Conservation (phyloP, 805 yeast genomes). For the Novakomyces olei region DNA sequence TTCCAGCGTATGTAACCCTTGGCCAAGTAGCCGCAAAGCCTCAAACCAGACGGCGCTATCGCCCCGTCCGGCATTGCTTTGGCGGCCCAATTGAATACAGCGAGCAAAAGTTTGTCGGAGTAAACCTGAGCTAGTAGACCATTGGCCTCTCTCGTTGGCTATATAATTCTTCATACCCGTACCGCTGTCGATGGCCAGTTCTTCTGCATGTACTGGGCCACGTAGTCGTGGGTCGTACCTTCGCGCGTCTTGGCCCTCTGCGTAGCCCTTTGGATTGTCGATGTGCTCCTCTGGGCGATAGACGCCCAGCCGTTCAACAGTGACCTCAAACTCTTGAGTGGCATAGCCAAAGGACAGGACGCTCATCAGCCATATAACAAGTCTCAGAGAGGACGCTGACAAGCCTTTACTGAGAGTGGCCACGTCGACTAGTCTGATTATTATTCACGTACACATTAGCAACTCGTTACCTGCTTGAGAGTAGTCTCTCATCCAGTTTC, state of each 20-base stretch:
- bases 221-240: conserved; percentile 9
- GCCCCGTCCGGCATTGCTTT: conserved; percentile 4
- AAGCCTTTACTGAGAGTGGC: conserved; percentile 10
- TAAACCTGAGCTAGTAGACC: conserved; percentile 10
- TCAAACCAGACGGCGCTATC: conserved; percentile 8
- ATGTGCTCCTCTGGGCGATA: conserved; percentile 13
- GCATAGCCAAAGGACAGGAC: conserved; percentile 12
- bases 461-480: conserved; percentile 11
- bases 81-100: conserved; percentile 10
- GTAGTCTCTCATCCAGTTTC: conserved; percentile 13
- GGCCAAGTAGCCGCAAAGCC: conserved; percentile 11
- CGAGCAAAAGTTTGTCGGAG: conserved; percentile 9
- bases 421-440: conserved; percentile 9
- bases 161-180: conserved; percentile 13
- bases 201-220: conserved; percentile 10
- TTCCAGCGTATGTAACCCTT: conserved; percentile 12
- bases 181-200: conserved; percentile 10
- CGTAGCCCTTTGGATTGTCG: conserved; percentile 12
- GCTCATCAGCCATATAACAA: conserved; percentile 10
- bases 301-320: conserved; percentile 10
- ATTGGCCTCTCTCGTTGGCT: conserved; percentile 11
- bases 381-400: conserved; percentile 8
- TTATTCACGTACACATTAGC: not conserved
- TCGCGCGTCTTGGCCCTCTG: conserved; percentile 10
- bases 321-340: conserved; percentile 12